A percentile compares a stretch with the other conserved stretches of the same genome.
These are phyloP conservation scores for Aspergillus nidulans DNA, from an alignment of 495 filamentous ascomycete genomes.

Conservation along the genomic window DNA sequence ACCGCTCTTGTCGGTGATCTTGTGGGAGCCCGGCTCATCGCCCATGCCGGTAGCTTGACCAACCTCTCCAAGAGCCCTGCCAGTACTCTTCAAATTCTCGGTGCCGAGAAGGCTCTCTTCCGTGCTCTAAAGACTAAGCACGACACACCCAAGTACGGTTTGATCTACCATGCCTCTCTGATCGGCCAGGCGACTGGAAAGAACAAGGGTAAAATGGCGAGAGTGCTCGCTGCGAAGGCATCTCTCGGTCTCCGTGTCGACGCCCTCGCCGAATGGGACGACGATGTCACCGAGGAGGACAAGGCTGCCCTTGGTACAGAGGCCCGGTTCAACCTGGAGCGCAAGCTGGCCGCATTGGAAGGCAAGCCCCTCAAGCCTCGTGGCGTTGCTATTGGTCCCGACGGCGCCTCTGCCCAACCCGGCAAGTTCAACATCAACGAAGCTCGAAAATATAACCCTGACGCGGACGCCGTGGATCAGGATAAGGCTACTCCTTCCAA, in stretches of 20 bases:
- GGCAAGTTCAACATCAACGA: constrained; percentile 91
- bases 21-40: constrained; percentile 91
- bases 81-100: constrained; percentile 94
- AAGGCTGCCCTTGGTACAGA: constrained; percentile 70
- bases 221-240: constrained; percentile 90
- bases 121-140: constrained; percentile 98
- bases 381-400: constrained; percentile 71
- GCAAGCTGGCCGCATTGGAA: constrained; percentile 77
- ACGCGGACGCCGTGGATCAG: constrained; percentile 78
- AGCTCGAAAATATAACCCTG: constrained; percentile 90
- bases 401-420: constrained; percentile 53
- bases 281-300: constrained; percentile 81
- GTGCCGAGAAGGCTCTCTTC: constrained; percentile 98
- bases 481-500: constrained; percentile 52
- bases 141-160: constrained; percentile 97
- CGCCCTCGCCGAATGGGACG: constrained; percentile 77
- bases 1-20: constrained; percentile 91
- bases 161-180: constrained; percentile 96
- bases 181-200: constrained; percentile 94
- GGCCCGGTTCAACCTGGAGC: constrained; percentile 74
- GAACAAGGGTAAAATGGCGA: constrained; percentile 99
- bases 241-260: constrained; percentile 91
- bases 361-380: constrained; percentile 80
- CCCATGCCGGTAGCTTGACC: constrained; percentile 91
- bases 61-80: constrained; percentile 95